Base-by-base conservation (phyloP, 495 filamentous ascomycete species). In the Hamigera avellanea region DNA sequence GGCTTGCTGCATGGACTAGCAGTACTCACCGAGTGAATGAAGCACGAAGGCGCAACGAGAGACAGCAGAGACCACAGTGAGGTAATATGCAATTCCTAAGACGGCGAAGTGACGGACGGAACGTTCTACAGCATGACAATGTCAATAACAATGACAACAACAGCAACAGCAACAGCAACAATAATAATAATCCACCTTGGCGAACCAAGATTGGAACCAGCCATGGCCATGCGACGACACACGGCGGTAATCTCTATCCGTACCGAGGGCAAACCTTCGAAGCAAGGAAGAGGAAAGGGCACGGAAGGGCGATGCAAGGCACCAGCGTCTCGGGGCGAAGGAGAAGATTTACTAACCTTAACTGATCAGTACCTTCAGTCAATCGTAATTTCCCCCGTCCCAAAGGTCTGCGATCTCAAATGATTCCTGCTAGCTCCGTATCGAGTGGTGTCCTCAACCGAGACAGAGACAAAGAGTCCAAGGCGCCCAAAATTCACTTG, bases 251-350 rank as follows among this genome's bases (percentile, higher is more conserved):
- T 5, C 21, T 23, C 21, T 9, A 23, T 5, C 21, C 9, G 4
- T 23, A 23, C 9, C 21, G 5, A 23, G 21, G 21, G 21, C 21
- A 23, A 23, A 59, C 45, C 39, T 56, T 26, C 44, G 60, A 57
- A 61, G 56, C 46, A 49, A 39, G 35, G 36, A 53, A 50, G 53
- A 40, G 43, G 32, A 44, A 61, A 62, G 37, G 53, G 48, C 46
- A 50, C 40, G 33, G 28, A 23, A 9, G 21, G 21, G 9, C 21
- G 43, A 64, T 62, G 60, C 60, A 64, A 64, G 60, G 60, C 60
- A 64, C 45, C 42, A 44, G 13, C 14, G 33, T 14, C 35, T 35
- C 36, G 38, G 44, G 42, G 42, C 56, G 47, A 57, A 54, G 48
- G 49, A 47, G 36, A 23, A 23, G 9, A 41, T 38, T 32, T 30